Evolutionary conservation across 306 rosid genomes (phyloP), one percentile per base, ranked within the genome.

Genomic region (Cucurbita ficifolia): DNA sequence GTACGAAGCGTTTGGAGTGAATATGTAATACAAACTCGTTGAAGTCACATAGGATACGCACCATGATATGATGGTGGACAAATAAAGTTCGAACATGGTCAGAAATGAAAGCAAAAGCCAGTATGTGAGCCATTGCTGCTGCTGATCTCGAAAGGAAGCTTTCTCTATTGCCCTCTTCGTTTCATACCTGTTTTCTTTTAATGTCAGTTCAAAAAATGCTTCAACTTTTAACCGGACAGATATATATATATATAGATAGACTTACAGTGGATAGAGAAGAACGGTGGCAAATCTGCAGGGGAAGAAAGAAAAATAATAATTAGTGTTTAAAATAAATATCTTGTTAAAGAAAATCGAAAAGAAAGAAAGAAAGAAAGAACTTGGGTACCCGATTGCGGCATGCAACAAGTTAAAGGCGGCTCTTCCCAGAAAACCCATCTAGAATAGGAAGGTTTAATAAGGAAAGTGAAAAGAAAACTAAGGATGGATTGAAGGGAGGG

Each of bases 181-280:
- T 39, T 14, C 72, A 21, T 65, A 70, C 29, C 74, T 50, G 74
- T 48, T 70, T 5, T 16, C 46, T 10, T 4, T 14, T 45, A 13
- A 50, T 17, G 29, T 17, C 1, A 70, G 45, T 21, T 22, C 42
- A 18, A 5, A 64, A 64, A 43, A n/a, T 0, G 19, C 21, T 36
- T 36, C 6, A 5, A 33, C 10, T 7, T 6, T 5, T 13, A 1
- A 24, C 1, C 3, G 21, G 19, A 7, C 29, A 24, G 29, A 24
- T 24, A 24, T 24, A 24, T 24, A 24, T 24, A 24, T 24, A 24
- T 24, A 24, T 29, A 29, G 40, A 69, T 6, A 24, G 67, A 82
- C 87, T 89, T 87, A 94, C 98, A 94, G 72, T 36, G 98, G 98
- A 77, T 78, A 94, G 39, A 94, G 80, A 82, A 94, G 94, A 93